phyloP scores from a whole-genome alignment of 1,139 yeast genomes.

The Candida sp. region DNA sequence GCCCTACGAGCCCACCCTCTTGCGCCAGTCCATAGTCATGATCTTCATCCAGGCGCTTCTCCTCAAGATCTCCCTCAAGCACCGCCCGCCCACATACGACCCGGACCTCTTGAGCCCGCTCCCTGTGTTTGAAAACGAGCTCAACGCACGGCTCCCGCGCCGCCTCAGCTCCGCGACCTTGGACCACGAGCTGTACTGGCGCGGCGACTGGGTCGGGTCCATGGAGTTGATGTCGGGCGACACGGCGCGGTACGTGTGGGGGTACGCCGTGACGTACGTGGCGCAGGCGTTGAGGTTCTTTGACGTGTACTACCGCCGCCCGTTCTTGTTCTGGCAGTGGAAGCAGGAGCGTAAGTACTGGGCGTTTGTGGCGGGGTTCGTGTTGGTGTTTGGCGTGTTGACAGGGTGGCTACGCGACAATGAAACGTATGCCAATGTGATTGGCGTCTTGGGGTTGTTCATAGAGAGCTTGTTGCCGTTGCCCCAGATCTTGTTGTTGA shows the following conservation, averaged over 20 bases:
- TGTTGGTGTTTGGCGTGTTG: constrained; percentile 38
- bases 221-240: constrained; percentile 7
- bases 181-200: constrained; percentile 13
- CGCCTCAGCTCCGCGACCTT: constrained; percentile 17
- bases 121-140: constrained; percentile 33
- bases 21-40: constrained; percentile 82
- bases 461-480: constrained; percentile 85
- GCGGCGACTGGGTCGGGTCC: constrained; percentile 8
- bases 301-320: constrained; percentile 71
- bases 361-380: constrained; percentile 62
- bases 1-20: constrained; percentile 77
- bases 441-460: constrained; percentile 77
- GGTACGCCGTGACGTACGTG: constrained; percentile 13
- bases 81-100: constrained; percentile 51
- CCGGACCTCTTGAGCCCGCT: constrained; percentile 42
- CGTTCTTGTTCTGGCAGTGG: constrained; percentile 89
- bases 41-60: constrained; percentile 70
- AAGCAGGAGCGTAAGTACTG: constrained; percentile 62
- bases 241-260: constrained; percentile 11
- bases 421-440: constrained; percentile 52
- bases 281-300: constrained; percentile 55
- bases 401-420: constrained; percentile 49
- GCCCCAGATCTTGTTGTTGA: constrained; percentile 81
- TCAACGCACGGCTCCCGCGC: constrained; percentile 26
- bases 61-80: constrained; percentile 63